phyloP scores from a whole-genome alignment of 139 green algal species.

The Asterochloris sp. region DNA sequence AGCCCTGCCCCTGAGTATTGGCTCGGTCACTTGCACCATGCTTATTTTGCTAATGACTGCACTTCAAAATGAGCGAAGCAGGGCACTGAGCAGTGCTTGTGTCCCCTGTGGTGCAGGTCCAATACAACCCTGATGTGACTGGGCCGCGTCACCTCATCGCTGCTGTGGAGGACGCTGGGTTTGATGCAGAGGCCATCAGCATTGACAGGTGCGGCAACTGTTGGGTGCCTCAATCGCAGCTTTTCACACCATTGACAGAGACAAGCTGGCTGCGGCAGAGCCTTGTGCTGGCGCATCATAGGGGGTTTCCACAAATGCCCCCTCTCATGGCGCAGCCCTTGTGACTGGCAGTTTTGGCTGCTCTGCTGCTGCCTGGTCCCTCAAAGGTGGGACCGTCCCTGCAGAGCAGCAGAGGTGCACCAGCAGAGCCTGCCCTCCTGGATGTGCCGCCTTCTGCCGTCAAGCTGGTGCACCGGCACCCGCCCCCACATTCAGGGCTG shows the following conservation, averaged over 20 bases:
- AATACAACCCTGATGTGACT: conserved; percentile 53
- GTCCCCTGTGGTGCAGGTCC: conserved; percentile 34
- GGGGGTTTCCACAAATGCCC: too few relatives aligned
- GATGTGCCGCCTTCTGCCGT: too few relatives aligned
- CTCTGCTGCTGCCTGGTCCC: too few relatives aligned
- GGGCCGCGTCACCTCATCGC: conserved; percentile 71
- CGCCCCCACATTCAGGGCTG: too few relatives aligned
- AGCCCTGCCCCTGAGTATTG: conserved; percentile 10
- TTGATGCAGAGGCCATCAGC: conserved; percentile 31
- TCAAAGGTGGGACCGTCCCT: too few relatives aligned
- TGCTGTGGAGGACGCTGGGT: conserved; percentile 58
- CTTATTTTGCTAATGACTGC: not conserved
- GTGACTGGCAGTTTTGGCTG: too few relatives aligned
- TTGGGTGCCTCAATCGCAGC: not conserved
- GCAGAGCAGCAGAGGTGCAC: too few relatives aligned
- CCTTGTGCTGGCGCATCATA: too few relatives aligned
- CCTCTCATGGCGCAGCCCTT: too few relatives aligned
- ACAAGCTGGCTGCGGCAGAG: not conserved
- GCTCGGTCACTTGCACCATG: not conserved
- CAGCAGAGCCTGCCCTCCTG: too few relatives aligned
- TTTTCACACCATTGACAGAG: not conserved
- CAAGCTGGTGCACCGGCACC: too few relatives aligned
- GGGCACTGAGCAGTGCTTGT: not conserved
- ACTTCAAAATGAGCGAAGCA: not conserved
- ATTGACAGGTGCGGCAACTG: conserved; percentile 19